Percentiles rank a stretch among this genome's conserved stretches.
Evolutionary conservation across 2,329 filamentous ascomycete genomes (phyloP).

Genomic region (Fusarium sp.): DNA sequence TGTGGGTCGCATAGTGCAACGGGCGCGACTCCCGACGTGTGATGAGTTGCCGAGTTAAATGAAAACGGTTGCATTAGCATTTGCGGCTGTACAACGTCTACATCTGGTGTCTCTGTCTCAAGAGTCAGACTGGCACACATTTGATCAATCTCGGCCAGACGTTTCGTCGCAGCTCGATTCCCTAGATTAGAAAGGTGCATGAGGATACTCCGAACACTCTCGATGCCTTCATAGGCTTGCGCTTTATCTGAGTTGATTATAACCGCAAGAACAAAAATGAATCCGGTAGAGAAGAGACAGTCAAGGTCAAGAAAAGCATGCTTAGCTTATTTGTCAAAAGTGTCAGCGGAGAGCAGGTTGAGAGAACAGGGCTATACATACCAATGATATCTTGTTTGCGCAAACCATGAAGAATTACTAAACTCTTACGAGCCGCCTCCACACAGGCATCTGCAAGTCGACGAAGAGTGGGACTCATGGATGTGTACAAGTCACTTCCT

Average conservation of each 20-base stretch:
- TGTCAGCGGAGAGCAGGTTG: too few species aligned
- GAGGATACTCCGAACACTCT: conserved; percentile 26
- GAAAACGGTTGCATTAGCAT: conserved; percentile 17
- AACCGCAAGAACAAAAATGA: conserved; percentile 34
- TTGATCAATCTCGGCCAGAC: conserved; percentile 33
- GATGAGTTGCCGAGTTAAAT: neutral
- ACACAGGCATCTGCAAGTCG: conserved; percentile 36
- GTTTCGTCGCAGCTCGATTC: conserved; percentile 32
- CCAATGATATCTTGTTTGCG: conserved; percentile 31
- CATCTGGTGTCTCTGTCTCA: conserved; percentile 2
- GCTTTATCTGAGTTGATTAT: conserved; percentile 21
- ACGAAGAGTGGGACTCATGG: conserved; percentile 25
- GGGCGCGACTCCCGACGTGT: neutral
- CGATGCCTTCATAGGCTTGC: conserved; percentile 24
- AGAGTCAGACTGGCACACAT: conserved; percentile 22
- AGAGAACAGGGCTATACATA: neutral
- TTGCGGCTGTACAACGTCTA: conserved; percentile 1
- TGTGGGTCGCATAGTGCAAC: neutral
- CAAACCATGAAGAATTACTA: conserved; percentile 29
- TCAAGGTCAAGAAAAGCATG: conserved; percentile 37
- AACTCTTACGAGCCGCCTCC: conserved; percentile 34
- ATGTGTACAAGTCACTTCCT: conserved; percentile 9
- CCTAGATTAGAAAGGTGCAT: conserved; percentile 31
- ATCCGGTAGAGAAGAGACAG: conserved; percentile 33
- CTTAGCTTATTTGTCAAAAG: conserved; percentile 11